These are phyloP conservation scores for Suillus tomentosus DNA, from an alignment of 768 basidiomycete genomes.

Conservation along the genomic window DNA sequence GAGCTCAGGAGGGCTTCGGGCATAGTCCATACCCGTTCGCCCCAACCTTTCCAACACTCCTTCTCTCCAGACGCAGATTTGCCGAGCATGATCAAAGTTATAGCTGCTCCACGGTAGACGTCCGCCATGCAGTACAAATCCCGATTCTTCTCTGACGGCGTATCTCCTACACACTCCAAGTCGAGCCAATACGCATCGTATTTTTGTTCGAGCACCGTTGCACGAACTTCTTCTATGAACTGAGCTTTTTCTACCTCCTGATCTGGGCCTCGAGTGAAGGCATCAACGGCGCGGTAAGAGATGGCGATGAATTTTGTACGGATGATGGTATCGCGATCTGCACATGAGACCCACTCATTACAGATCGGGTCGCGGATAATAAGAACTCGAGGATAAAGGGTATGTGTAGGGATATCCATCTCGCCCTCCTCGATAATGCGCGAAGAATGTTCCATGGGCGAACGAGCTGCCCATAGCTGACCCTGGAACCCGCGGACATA, in stretches of 20 bases:
- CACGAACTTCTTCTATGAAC: slow-evolving; percentile 17
- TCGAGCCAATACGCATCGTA: slow-evolving; percentile 23
- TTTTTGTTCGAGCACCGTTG: slow-evolving; percentile 4
- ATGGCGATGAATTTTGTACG: slow-evolving; percentile 18
- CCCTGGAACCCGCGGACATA: slow-evolving; percentile 18
- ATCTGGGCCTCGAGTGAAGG: slow-evolving; percentile 15
- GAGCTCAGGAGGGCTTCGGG: slow-evolving; percentile 13
- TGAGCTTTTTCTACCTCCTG: slow-evolving; percentile 9
- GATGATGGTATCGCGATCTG: slow-evolving; percentile 11
- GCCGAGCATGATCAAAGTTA: slow-evolving; percentile 19
- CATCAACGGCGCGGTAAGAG: slow-evolving; percentile 18
- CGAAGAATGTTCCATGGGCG: slow-evolving; percentile 19
- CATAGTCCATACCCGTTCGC: slow-evolving; percentile 18
- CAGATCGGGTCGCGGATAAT: slow-evolving; percentile 3
- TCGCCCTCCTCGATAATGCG: slow-evolving; percentile 10
- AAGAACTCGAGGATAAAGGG: slow-evolving; percentile 18
- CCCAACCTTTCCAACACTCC: slow-evolving; percentile 22
- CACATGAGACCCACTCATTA: slow-evolving; percentile 14
- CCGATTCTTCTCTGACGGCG: slow-evolving; percentile 18
- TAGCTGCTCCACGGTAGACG: slow-evolving; percentile 17
- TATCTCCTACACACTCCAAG: slow-evolving; percentile 21
- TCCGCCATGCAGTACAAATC: slow-evolving; percentile 25
- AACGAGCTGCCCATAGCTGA: slow-evolving; percentile 26
- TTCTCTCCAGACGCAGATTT: slow-evolving; percentile 8
- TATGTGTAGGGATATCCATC: slow-evolving; percentile 17